Conservation (phyloP, 2,329 filamentous ascomycete genomes). For the Corinectria fuckeliana region DNA sequence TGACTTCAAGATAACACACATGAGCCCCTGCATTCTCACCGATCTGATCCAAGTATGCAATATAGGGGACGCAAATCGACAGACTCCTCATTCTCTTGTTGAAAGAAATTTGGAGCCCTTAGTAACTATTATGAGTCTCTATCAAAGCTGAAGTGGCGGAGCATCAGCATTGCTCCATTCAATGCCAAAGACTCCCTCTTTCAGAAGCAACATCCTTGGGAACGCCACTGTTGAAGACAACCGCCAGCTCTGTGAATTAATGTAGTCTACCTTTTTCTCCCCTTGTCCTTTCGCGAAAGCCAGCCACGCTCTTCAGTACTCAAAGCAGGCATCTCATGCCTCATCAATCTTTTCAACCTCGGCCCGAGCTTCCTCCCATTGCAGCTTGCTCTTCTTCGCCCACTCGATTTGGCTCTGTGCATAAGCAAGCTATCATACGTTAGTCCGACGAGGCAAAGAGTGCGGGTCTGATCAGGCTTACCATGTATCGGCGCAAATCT, state of each 20-base stretch:
- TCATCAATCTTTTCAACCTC: slow-evolving; percentile 89
- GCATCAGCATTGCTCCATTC: neutral
- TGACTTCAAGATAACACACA: neutral
- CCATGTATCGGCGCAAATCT: slow-evolving; percentile 94
- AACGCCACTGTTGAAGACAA: slow-evolving; percentile 13
- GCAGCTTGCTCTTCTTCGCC: slow-evolving; percentile 87
- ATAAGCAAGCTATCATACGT: slow-evolving; percentile 75
- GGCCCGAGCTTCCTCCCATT: slow-evolving; percentile 87
- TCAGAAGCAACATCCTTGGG: slow-evolving; percentile 9
- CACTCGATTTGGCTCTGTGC: slow-evolving; percentile 93
- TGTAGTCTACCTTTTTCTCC: slow-evolving; percentile 18
- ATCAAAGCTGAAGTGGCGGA: neutral
- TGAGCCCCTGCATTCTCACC: neutral
- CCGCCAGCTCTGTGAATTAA: slow-evolving; percentile 26
- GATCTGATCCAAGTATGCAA: neutral
- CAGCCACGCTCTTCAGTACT: slow-evolving; percentile 6
- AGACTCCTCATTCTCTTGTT: neutral
- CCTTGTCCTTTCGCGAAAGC: slow-evolving; percentile 15
- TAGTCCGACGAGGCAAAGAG: slow-evolving; percentile 21
- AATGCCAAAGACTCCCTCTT: slow-evolving; percentile 7
- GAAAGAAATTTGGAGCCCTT: neutral
- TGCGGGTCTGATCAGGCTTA: slow-evolving; percentile 53
- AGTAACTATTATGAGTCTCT: neutral
- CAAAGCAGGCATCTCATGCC: slow-evolving; percentile 43
- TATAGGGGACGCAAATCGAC: neutral